Evolutionary conservation across 495 filamentous ascomycete species (phyloP).

Genomic region (Penicillium arizonense): DNA sequence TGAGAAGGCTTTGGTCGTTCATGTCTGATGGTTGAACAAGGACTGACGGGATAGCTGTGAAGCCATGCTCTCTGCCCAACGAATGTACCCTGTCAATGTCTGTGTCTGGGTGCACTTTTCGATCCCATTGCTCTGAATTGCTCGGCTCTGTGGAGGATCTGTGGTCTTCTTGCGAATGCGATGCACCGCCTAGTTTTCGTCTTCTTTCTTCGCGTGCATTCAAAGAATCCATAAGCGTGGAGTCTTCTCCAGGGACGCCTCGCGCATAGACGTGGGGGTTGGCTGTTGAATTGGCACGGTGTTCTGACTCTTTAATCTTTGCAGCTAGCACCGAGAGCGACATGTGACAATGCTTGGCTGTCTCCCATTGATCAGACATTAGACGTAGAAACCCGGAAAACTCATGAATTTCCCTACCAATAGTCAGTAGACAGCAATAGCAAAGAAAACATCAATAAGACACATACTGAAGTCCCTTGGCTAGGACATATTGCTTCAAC

Average conservation of each 20-base stretch:
- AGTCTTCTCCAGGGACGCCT: conserved; percentile 1
- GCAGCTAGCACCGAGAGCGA: conserved; percentile 30
- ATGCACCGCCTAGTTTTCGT: background rate
- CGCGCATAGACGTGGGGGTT: conserved; percentile 15
- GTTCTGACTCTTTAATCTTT: conserved; percentile 21
- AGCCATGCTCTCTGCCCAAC: background rate
- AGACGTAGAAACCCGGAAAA: conserved; percentile 29
- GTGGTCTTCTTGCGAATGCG: background rate
- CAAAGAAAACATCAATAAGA: background rate
- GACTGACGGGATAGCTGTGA: background rate
- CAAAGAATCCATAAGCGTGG: background rate
- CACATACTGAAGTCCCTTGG: conserved; percentile 35
- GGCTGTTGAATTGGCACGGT: background rate
- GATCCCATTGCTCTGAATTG: background rate
- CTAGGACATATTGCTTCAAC: conserved; percentile 35
- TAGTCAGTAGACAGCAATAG: conserved; percentile 1
- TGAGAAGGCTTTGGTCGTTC: background rate
- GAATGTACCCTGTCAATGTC: background rate
- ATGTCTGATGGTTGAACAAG: background rate
- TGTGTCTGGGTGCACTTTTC: background rate
- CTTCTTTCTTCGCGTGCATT: background rate
- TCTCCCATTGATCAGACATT: conserved; percentile 43
- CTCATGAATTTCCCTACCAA: conserved; percentile 31
- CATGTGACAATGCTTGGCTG: conserved; percentile 36
- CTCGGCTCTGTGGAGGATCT: background rate